Percentiles rank a stretch among this genome's conserved stretches.
These are phyloP conservation scores for Fusarium camptoceras DNA, from an alignment of 2,329 filamentous ascomycete species.

Conservation along the genomic window DNA sequence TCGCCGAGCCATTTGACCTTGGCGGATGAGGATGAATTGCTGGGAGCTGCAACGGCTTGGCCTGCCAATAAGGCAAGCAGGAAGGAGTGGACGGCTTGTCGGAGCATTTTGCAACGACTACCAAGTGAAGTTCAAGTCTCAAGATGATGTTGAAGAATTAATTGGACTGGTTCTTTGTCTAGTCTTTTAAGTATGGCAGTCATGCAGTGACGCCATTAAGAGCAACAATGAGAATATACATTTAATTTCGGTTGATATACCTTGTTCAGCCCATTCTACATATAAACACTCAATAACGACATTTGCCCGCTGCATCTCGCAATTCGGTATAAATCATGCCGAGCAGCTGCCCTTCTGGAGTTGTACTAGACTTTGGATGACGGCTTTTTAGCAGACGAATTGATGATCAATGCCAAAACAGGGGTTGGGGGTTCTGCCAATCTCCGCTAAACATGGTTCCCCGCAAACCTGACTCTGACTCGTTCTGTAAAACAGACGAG, in stretches of 20 bases:
- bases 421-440: background rate
- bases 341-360: background rate
- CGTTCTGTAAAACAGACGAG: background rate
- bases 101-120: conserved; percentile 35
- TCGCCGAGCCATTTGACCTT: conserved; percentile 56
- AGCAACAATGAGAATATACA: conserved; percentile 31
- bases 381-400: background rate
- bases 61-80: conserved; percentile 24
- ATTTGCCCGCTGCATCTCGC: conserved; percentile 23
- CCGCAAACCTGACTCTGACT: background rate
- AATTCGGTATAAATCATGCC: conserved; percentile 10
- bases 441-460: background rate
- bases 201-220: conserved; percentile 36
- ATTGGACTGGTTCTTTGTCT: conserved; percentile 13
- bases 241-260: conserved; percentile 35
- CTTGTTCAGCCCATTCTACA: conserved; percentile 21
- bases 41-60: conserved; percentile 24
- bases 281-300: background rate
- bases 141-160: background rate
- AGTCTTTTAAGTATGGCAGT: conserved; percentile 3
- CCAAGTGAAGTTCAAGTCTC: background rate
- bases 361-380: background rate
- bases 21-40: conserved; percentile 38
- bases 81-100: conserved; percentile 40
- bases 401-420: background rate